Evolutionary conservation across 768 basidiomycete genomes (phyloP), one percentile per base, ranked within the genome.

Genomic region (button mushroom (Agaricus bisporus)): DNA sequence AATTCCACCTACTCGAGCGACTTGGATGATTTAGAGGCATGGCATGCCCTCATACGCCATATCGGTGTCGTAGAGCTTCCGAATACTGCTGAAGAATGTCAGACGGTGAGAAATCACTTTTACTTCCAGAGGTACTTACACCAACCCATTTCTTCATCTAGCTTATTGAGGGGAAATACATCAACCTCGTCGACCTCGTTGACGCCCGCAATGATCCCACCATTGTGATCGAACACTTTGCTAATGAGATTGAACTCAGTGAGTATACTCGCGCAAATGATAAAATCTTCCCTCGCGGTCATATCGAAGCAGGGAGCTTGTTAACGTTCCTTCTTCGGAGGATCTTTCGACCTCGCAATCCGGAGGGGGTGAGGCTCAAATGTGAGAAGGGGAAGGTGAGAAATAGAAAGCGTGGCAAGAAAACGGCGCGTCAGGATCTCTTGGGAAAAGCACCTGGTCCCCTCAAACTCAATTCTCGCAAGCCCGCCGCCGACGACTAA

Each of bases 111-210:
- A 32, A 35, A 3, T 14, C 22, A 26, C 5, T 11, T 26, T 25
- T 25, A 22, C 12, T 4, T 18, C 3, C 20, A 3, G 15, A 35
- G 22, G 4, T 22, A 22, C 22, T 22, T 22, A 4, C n/a, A 36
- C 14, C 14, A 11, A 11, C 9, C 17, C 47, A 18, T 48, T 18
- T 1, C 2, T 37, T 46, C 1, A 29, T 36, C 6, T 18, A 48
- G 47, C 9, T 48, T 36, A 18, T 37, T 18, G 17, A 48, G 18
- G 20, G 17, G 6, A 35, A 17, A 9, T 48, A 35, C 38, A 51
- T 59, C 41, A 56, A 61, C 45, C 18, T 59, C 17, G 57, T 63
- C 14, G 59, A 63, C 37, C 49, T 63, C 7, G 48, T 58, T 32
- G 60, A 60, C 11, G 54, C 36, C 7, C 48, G 36, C 9, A 12